Percentiles rank a stretch among this genome's conserved stretches.
These are phyloP conservation scores for Dovyalis caffra DNA, from an alignment of 345 rosid species.

Conservation along the genomic window DNA sequence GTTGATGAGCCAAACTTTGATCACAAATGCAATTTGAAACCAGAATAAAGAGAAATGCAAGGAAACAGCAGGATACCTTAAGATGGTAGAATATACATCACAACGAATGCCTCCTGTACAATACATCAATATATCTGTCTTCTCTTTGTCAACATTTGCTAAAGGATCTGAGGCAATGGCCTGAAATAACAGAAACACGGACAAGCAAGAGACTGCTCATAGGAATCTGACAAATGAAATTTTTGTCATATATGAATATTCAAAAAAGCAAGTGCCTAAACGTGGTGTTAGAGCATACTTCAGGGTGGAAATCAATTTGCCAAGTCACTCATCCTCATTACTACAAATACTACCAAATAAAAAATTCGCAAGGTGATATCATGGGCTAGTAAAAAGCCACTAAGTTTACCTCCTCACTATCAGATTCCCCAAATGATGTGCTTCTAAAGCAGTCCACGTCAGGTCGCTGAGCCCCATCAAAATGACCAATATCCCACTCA, in stretches of 20 bases:
- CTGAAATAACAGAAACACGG: constrained; percentile 33
- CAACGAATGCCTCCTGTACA: constrained; percentile 99
- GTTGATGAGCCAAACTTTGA: constrained; percentile 8
- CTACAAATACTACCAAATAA: no score
- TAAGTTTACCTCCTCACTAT: constrained; percentile 44
- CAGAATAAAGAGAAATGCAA: neutral
- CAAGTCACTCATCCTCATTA: no score
- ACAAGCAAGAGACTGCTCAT: neutral
- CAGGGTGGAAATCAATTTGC: no score
- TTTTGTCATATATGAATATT: neutral
- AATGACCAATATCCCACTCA: constrained; percentile 99
- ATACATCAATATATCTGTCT: constrained; percentile 76
- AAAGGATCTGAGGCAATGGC: constrained; percentile 64
- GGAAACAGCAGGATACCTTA: constrained; percentile 52
- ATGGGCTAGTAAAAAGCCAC: neutral
- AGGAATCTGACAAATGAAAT: neutral
- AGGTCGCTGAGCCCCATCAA: constrained; percentile 70
- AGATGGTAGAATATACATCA: constrained; percentile 83
- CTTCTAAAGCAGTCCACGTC: constrained; percentile 89
- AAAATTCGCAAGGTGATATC: no score
- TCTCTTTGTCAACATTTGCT: constrained; percentile 63
- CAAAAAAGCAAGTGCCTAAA: neutral
- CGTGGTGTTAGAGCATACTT: no score
- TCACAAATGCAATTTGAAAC: neutral
- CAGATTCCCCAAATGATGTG: constrained; percentile 68